phyloP scores from a whole-genome alignment of 139 green algal genomes.

The Coelastrella sp. region DNA sequence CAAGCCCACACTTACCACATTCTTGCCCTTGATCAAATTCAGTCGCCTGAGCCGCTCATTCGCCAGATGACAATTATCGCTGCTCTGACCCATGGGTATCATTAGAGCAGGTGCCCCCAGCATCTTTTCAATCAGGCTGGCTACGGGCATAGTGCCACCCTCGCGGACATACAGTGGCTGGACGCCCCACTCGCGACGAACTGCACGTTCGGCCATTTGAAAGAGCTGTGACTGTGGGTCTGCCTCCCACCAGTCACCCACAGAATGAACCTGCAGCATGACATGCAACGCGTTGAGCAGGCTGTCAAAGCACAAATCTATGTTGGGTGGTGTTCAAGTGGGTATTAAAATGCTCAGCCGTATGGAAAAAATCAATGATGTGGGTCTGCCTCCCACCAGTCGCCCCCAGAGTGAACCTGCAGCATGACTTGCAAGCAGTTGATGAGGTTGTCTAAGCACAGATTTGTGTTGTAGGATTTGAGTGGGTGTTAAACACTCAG shows the following conservation, averaged over 20 bases:
- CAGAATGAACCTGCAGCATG: conserved; percentile 65
- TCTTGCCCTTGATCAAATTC: conserved; percentile 91
- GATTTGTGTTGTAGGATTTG: no score
- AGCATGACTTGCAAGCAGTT: no score
- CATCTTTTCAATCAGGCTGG: conserved; percentile 88
- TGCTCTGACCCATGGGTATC: conserved; percentile 94
- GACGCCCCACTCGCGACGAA: conserved; percentile 83
- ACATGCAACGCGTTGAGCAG: no score
- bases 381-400: conserved; percentile 93
- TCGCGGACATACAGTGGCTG: conserved; percentile 88
- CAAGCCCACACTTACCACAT: conserved; percentile 67
- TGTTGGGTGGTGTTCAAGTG: no score
- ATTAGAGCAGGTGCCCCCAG: conserved; percentile 90
- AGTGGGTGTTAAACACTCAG: no score
- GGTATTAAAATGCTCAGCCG: no score
- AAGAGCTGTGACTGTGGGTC: conserved; percentile 77
- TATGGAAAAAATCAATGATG: no score
- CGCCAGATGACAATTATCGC: conserved; percentile 88
- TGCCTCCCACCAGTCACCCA: conserved; percentile 95
- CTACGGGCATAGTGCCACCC: conserved; percentile 93
- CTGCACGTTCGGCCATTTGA: conserved; percentile 79
- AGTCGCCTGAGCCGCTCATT: conserved; percentile 90
- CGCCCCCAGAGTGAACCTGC: conserved; percentile 78
- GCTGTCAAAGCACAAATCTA: no score
- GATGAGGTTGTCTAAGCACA: no score